Conservation (phyloP, 306 rosid genomes). For the Fagus crenata region DNA sequence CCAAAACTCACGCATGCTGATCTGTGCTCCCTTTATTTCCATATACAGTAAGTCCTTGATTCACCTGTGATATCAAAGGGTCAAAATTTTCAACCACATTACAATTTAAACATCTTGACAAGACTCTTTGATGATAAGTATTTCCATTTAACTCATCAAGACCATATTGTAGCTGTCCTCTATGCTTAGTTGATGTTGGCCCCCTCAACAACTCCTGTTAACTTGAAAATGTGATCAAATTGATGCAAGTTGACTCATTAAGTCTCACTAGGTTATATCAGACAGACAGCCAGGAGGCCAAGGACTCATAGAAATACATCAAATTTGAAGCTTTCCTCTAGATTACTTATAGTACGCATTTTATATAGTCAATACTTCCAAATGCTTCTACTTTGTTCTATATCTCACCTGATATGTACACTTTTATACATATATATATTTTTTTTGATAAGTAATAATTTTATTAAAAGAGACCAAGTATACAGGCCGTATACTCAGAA, state of each 20-base stretch:
- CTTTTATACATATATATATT: background rate
- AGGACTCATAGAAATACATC: background rate
- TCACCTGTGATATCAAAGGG: constrained; percentile 54
- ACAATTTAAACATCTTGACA: background rate
- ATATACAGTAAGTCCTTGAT: constrained; percentile 86
- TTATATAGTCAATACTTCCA: background rate
- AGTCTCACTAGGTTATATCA: background rate
- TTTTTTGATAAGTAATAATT: too few relatives aligned
- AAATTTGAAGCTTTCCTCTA: background rate
- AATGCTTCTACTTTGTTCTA: background rate
- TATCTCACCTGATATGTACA: background rate
- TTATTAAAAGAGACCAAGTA: too few relatives aligned
- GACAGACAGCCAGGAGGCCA: background rate
- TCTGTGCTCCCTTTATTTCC: constrained; percentile 97
- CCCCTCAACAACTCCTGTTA: constrained; percentile 8
- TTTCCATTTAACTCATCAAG: background rate
- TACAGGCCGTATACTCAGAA: too few relatives aligned
- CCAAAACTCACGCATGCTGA: constrained; percentile 86
- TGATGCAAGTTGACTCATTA: constrained; percentile 2
- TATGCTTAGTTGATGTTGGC: constrained; percentile 3
- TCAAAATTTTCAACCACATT: constrained; percentile 9
- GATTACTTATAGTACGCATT: background rate
- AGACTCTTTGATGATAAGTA: background rate
- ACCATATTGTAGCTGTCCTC: constrained; percentile 1
- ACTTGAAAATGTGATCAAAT: background rate